These are phyloP conservation scores for Epicoccum sorghinum DNA, from an alignment of 2,329 filamentous ascomycete species.

Conservation along the genomic window DNA sequence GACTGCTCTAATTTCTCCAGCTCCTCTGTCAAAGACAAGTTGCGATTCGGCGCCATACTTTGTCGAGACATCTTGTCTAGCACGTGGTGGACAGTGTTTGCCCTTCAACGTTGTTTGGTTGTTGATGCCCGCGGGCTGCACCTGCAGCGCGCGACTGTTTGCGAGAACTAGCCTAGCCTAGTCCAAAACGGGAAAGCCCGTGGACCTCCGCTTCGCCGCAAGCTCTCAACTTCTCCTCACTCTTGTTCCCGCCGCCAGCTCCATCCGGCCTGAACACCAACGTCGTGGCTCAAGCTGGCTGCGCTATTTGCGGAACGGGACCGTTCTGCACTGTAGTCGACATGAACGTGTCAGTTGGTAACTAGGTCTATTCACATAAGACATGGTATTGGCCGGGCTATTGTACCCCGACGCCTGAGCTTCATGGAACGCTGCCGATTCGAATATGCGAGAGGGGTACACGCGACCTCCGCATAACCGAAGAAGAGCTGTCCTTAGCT, in stretches of 20 bases:
- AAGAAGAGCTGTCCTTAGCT: constrained; percentile 12
- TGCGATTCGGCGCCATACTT: constrained; percentile 56
- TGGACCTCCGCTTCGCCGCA: constrained; percentile 25
- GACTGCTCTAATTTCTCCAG: constrained; percentile 95
- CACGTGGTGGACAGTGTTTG: neutral
- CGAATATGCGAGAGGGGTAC: constrained; percentile 33
- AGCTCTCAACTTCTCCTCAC: constrained; percentile 7
- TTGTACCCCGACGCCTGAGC: constrained; percentile 18
- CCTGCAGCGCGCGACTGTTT: constrained; percentile 9
- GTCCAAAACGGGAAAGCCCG: constrained; percentile 8
- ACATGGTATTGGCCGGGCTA: constrained; percentile 20
- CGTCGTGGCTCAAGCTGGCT: neutral
- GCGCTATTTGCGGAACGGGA: neutral
- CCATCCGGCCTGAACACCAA: constrained; percentile 1
- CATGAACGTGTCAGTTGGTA: constrained; percentile 4
- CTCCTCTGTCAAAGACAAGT: constrained; percentile 87
- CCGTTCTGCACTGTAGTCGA: neutral
- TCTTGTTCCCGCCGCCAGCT: constrained; percentile 13
- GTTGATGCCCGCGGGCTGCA: constrained; percentile 20
- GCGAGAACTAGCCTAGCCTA: constrained; percentile 16
- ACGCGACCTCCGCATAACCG: constrained; percentile 35
- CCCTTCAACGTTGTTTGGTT: constrained; percentile 3
- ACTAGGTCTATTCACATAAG: neutral
- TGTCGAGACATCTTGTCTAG: constrained; percentile 57
- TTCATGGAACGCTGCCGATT: constrained; percentile 11